Evolutionary conservation across 2,329 filamentous ascomycete species (phyloP).

Genomic region (Penicillium italicum): DNA sequence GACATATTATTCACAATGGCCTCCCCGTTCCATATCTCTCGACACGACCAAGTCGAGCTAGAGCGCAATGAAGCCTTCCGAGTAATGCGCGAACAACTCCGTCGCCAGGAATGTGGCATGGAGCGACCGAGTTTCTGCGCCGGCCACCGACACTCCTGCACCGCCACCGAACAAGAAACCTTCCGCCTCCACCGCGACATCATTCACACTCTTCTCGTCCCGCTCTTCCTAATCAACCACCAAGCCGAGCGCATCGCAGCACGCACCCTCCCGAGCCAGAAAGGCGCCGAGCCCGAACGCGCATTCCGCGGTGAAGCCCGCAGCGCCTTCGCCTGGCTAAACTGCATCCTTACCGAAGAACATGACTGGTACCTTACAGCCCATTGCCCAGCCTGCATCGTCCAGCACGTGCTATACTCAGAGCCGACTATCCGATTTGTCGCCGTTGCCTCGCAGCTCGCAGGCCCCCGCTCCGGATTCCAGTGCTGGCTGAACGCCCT

Average conservation of each 20-base stretch:
- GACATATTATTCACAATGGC: conserved; percentile 11
- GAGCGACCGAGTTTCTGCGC: conserved; percentile 39
- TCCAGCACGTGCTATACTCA: conserved; percentile 43
- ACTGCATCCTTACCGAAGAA: conserved; percentile 56
- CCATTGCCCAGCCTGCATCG: conserved; percentile 52
- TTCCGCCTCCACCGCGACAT: conserved; percentile 56
- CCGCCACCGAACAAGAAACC: conserved; percentile 29
- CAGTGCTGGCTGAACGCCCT: conserved; percentile 40
- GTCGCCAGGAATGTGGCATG: conserved; percentile 36
- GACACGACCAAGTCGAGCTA: conserved; percentile 29
- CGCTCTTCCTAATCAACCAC: conserved; percentile 55
- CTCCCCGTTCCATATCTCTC: conserved; percentile 37
- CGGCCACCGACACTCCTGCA: conserved; percentile 33
- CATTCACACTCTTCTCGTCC: conserved; percentile 56
- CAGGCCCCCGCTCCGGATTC: conserved; percentile 36
- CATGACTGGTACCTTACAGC: conserved; percentile 56
- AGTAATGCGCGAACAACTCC: conserved; percentile 33
- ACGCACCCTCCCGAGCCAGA: conserved; percentile 47
- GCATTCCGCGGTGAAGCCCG: conserved; percentile 56
- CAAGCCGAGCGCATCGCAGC: conserved; percentile 54
- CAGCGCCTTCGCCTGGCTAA: conserved; percentile 57
- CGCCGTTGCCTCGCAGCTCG: conserved; percentile 42
- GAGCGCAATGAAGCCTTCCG: conserved; percentile 36
- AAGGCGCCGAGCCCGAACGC: conserved; percentile 53
- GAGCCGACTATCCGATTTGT: conserved; percentile 45